phyloP scores from a whole-genome alignment of 1,139 yeast genomes.

The Taphrina deformans region DNA sequence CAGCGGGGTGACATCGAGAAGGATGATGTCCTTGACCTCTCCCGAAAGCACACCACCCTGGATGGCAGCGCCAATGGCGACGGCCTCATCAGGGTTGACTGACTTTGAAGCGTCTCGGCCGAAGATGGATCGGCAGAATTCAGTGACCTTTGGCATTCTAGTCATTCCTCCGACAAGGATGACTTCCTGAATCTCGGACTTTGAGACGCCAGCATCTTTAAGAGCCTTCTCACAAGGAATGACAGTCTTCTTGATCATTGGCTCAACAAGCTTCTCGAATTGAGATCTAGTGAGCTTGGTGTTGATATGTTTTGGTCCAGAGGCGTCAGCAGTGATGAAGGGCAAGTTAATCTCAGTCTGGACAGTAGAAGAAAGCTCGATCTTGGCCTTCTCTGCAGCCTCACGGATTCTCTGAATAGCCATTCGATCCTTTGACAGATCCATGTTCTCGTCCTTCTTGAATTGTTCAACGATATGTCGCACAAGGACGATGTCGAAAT shows the following conservation, averaged over 20 bases:
- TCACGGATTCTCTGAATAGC: constrained; percentile 99
- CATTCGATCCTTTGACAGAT: constrained; percentile 90
- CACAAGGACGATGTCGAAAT: constrained; percentile 77
- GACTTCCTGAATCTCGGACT: constrained; percentile 90
- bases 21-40: constrained; percentile 92
- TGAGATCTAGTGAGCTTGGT: constrained; percentile 89
- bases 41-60: constrained; percentile 99
- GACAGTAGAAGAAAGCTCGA: constrained; percentile 91
- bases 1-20: constrained; percentile 95
- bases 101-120: constrained; percentile 97
- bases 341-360: constrained; percentile 95
- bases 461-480: constrained; percentile 88
- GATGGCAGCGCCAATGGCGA: constrained; percentile 99
- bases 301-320: constrained; percentile 98
- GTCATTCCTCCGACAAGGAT: constrained; percentile 99
- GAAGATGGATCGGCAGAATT: constrained; percentile 88
- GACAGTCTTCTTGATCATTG: constrained; percentile 84
- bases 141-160: constrained; percentile 99
- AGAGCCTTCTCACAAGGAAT: constrained; percentile 98
- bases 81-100: constrained; percentile 99
- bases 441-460: constrained; percentile 90
- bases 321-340: constrained; percentile 89
- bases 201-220: constrained; percentile 86
- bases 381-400: constrained; percentile 99
- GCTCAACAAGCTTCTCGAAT: constrained; percentile 87